These are phyloP conservation scores for Talaromyces stipitatus DNA, from an alignment of 495 filamentous ascomycete species.

Conservation along the genomic window DNA sequence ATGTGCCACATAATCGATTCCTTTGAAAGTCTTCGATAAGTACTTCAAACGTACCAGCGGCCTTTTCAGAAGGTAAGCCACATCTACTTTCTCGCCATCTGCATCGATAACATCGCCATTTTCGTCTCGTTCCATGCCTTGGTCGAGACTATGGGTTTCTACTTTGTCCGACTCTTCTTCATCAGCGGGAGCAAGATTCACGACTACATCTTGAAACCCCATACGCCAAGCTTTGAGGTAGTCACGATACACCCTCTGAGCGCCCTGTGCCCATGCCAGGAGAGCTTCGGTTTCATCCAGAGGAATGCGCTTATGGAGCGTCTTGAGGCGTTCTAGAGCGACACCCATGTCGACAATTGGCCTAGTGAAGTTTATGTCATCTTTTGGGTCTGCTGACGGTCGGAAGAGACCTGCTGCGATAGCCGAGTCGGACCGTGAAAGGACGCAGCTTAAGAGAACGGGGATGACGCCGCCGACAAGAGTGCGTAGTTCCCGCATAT, in stretches of 20 bases:
- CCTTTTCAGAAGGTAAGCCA: constrained; percentile 85
- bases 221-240: constrained; percentile 89
- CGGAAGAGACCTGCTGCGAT: constrained; percentile 62
- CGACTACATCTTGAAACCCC: constrained; percentile 91
- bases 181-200: constrained; percentile 75
- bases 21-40: constrained; percentile 76
- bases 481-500: constrained; percentile 86
- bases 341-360: constrained; percentile 95
- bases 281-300: constrained; percentile 59
- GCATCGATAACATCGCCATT: constrained; percentile 70
- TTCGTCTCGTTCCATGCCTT: constrained; percentile 66
- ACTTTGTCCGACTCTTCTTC: constrained; percentile 37
- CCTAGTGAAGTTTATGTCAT: constrained; percentile 63
- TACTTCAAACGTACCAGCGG: constrained; percentile 85
- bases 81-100: constrained; percentile 86
- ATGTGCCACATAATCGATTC: constrained; percentile 47
- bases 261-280: constrained; percentile 70
- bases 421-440: constrained; percentile 62
- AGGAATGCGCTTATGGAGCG: constrained; percentile 71
- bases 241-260: constrained; percentile 71
- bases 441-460: constrained; percentile 77
- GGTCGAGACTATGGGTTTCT: constrained; percentile 51
- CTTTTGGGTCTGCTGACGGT: constrained; percentile 39
- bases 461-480: constrained; percentile 95
- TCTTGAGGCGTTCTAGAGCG: constrained; percentile 74